Percentiles rank a stretch among this genome's conserved stretches.
phyloP scores from a whole-genome alignment of 495 filamentous ascomycete genomes.

The Lindgomyces ingoldianus region DNA sequence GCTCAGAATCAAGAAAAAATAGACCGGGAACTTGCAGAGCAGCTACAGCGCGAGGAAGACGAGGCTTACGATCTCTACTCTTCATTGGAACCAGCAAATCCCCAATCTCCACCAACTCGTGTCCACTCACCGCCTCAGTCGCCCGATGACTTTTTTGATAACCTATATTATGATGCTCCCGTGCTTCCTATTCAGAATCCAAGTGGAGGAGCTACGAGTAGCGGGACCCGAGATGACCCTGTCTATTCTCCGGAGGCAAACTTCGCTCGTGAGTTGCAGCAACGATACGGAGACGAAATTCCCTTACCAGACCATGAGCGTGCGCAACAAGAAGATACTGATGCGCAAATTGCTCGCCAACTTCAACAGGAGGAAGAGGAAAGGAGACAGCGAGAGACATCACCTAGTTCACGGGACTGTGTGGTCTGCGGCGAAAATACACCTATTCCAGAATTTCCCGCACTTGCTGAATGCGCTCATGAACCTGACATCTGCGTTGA shows the following conservation, averaged over 20 bases:
- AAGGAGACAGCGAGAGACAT: background rate
- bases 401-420: conserved; percentile 19
- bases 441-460: conserved; percentile 15
- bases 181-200: background rate
- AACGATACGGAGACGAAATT: no score
- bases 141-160: no score
- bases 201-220: background rate
- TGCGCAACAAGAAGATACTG: conserved; percentile 7
- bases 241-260: no score
- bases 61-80: background rate
- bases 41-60: conserved; percentile 16
- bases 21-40: conserved; percentile 9
- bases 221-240: background rate
- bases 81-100: background rate
- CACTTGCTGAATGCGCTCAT: conserved; percentile 22
- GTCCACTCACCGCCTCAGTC: background rate
- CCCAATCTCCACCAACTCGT: background rate
- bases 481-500: conserved; percentile 18
- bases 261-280: no score
- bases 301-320: background rate
- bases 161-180: no score
- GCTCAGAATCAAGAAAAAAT: conserved; percentile 3
- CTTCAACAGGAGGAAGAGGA: conserved; percentile 23
- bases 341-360: conserved; percentile 14
- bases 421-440: conserved; percentile 26